Base-by-base conservation (phyloP, 1,284 basidiomycete species). In the Bondarzewia mesenterica region DNA sequence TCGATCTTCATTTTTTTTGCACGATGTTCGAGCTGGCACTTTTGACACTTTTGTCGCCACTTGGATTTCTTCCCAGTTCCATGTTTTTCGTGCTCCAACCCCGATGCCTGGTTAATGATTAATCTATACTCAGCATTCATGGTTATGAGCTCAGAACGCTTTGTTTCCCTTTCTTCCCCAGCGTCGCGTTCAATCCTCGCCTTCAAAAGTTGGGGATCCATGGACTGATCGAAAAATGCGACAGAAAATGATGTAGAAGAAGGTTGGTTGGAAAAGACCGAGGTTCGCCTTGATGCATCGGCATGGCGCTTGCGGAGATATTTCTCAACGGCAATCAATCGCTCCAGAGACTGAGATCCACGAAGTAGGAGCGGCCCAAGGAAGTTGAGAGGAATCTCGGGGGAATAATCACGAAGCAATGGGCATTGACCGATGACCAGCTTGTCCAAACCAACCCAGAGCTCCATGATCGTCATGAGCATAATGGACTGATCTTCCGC, bases 381-480 rank as follows among this genome's bases (percentile, higher is more conserved):
- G 12, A 75, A 54, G 1, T 36, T 35, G 1, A 47, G 25, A 0
- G 67, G 59, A 0, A 79, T 55, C 50, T 75, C 76, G 0, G 74
- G 75, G 3, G 71, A 69, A 47, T 72, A 78, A 3, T 69, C 56
- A 0, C 32, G 39, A 0, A 78, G 58, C 1, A 76, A 55, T 0
- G 68, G 67, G 39, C 60, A 60, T 3, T 62, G 57, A 1, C 20
- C 21, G 7, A 67, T 55, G 5, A 56, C 64, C 1, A 71, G n/a
- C 23, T 57, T 60, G 54, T 78, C 75, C 0, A 78, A 57, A 0
- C 63, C 67, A 1, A 72, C 57, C 74, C 73, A 75, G 12, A 77
- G 60, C 14, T 71, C 63, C 6, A 74, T 54, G 3, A 66, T 51
- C 0, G 67, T 71, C 39, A 77, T 57, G 15, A 74, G 52, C 65